Evolutionary conservation across 2,329 filamentous ascomycete species (phyloP), one percentile per base, ranked within the genome.

Genomic region (Sarocladium kiliense): DNA sequence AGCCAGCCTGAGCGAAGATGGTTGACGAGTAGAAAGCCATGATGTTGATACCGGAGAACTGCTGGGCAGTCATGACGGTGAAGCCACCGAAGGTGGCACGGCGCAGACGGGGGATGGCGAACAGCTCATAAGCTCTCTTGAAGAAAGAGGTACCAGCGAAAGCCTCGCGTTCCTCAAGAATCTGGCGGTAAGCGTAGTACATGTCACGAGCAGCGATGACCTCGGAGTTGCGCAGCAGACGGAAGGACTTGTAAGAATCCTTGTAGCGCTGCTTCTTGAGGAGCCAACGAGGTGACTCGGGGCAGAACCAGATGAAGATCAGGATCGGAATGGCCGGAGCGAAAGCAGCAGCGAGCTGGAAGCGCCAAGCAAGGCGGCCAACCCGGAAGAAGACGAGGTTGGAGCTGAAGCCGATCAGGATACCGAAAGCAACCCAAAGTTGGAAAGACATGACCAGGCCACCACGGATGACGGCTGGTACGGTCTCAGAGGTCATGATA

Each of bases 221-320:
- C 1, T 77, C 72, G 0, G 75, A 77, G 59, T 84, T 84, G 23
- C 85, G 76, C 5, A 87, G 74, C 5, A 73, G 72, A 12, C 76
- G 68, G 0, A 88, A 74, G 2, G 82, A 84, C 12, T 69, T 62
- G 65, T 78, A 86, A 2, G 85, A 84, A 45, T 81, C 69, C 3
- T 58, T 58, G 61, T 84, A 78, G 53, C 72, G 73, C 11, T 74
- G 74, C 63, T 85, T 86, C 65, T 85, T 85, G 66, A 88, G 80
- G 55, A 77, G 80, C 84, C 84, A 88, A 55, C 84, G 77, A 2
- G 85, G 84, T 2, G 81, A 85, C 62, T 87, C 83, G 0, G 84
- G 84, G 59, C 82, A 86, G 60, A 85, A 76, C 59, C 73, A 88
- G 27, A 86, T 72, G 12, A 73, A 68, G 0, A 82, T 14, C 6